Evolutionary conservation across 1,139 yeast genomes (phyloP), one percentile per base, ranked within the genome.

Genomic region (Taiozyma onychis): DNA sequence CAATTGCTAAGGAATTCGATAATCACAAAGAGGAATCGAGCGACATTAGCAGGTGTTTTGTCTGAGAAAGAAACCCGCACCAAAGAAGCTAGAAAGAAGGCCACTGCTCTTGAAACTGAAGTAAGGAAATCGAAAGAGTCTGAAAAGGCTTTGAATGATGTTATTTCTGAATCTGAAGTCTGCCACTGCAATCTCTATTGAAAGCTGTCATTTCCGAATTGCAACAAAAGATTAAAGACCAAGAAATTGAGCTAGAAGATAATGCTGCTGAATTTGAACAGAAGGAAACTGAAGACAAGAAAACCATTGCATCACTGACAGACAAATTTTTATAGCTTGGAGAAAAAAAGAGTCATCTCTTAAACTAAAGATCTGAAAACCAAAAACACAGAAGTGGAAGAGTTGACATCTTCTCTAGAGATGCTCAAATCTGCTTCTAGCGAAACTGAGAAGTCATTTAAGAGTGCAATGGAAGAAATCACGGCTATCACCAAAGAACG

Each of bases 261-360:
- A 27, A 51, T 16, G 60, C 59, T 3, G 46, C 49, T 6, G 63
- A 61, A 45, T 50, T 50, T 16, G 59, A 57, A 26, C 46, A 49
- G 4, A 53, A 59, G 27, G 59, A 61, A 26, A 46, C 51, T 32
- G 55, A 53, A 4, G 41, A 45, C 21, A 57, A 58, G 39, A 50
- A 52, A 22, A 54, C 57, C 9, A 49, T 56, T 7, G 47, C 46
- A 2, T 13, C 49, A 1, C 39, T 59, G 22, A 46, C 50, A 21
- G 57, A 54, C 28, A 57, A 55, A 32, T 55, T 64, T 8, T 56
- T 58, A 5, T 60, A 64, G n/a, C 49, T 62, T 39, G 63, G 60
- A 32, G 67, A 64, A 34, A 57, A 59, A 46, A 62, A 61, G 39
- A 65, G 18, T 18, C 18, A 18, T 18, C 18, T 18, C 18, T 18